Conservation (phyloP, 2,329 filamentous ascomycete genomes). For the Canariomyces notabilis region DNA sequence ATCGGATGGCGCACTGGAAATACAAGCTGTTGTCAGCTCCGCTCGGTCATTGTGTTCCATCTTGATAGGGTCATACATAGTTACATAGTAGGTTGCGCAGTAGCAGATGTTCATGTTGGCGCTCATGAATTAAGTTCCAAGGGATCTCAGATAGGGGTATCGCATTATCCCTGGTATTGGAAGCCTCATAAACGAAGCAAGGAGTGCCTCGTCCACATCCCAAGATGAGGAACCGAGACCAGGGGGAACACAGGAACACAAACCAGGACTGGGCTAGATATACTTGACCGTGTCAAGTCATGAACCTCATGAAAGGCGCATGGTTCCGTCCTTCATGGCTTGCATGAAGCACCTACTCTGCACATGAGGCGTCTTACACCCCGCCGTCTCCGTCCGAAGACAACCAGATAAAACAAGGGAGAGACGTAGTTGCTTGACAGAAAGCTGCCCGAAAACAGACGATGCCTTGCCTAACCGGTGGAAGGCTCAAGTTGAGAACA, state of each 20-base stretch:
- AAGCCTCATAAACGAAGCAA: too few species aligned
- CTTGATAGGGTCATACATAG: slow-evolving; percentile 4
- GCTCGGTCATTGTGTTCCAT: not conserved
- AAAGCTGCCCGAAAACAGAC: not conserved
- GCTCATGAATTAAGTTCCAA: not conserved
- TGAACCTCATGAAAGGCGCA: too few species aligned
- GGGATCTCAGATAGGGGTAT: not conserved
- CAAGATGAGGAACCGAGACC: too few species aligned
- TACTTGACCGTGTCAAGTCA: too few species aligned
- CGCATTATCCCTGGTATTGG: not conserved
- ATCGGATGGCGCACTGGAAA: slow-evolving; percentile 32
- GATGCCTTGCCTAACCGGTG: not conserved
- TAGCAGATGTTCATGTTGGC: slow-evolving; percentile 27
- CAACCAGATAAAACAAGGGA: not conserved
- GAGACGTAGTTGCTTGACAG: too few species aligned
- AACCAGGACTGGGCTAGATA: too few species aligned
- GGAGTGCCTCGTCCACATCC: too few species aligned
- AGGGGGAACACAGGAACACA: too few species aligned
- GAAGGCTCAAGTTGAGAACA: too few species aligned
- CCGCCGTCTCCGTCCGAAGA: not conserved
- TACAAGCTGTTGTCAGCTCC: slow-evolving; percentile 10
- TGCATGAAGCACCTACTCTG: too few species aligned
- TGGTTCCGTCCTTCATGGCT: not conserved
- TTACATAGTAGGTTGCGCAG: slow-evolving; percentile 37
- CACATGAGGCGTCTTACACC: not conserved